Evolutionary conservation across 75 land plant species (phyloP).

Genomic region (Cunninghamia lanceolata): DNA sequence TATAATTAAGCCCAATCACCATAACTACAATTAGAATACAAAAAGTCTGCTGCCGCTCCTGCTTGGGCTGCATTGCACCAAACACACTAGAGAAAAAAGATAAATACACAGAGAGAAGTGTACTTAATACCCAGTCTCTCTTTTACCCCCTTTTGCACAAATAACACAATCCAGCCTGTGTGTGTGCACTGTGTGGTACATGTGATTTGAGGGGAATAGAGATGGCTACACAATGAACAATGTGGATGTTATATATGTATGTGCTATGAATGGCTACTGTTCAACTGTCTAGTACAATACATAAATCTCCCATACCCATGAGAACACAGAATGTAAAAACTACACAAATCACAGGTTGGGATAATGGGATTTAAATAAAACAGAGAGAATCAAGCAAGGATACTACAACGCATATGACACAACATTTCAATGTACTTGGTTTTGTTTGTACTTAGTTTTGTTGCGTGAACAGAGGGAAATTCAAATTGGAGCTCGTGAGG

Average conservation of each 20-base stretch:
- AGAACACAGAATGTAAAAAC: neutral
- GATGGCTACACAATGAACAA: neutral
- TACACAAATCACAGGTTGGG: neutral
- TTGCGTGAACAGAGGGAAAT: neutral
- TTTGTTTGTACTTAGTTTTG: neutral
- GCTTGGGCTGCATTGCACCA: neutral
- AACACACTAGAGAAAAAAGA: neutral
- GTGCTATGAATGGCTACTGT: neutral
- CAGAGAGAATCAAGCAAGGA: neutral
- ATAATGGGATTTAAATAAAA: neutral
- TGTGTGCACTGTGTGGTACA: too few species aligned
- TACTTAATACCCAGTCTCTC: neutral
- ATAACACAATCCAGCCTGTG: neutral
- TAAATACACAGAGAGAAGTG: neutral
- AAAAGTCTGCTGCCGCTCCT: conserved; percentile 10
- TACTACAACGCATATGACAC: neutral
- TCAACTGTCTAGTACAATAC: neutral
- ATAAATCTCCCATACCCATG: neutral
- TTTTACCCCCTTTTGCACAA: neutral
- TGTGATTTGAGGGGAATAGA: neutral
- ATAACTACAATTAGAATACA: conserved; percentile 8
- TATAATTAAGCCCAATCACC: neutral
- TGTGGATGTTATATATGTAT: neutral
- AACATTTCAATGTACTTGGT: neutral
- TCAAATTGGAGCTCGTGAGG: neutral